phyloP scores from a whole-genome alignment of 2,329 filamentous ascomycete species.

The Neospermospora avenae region DNA sequence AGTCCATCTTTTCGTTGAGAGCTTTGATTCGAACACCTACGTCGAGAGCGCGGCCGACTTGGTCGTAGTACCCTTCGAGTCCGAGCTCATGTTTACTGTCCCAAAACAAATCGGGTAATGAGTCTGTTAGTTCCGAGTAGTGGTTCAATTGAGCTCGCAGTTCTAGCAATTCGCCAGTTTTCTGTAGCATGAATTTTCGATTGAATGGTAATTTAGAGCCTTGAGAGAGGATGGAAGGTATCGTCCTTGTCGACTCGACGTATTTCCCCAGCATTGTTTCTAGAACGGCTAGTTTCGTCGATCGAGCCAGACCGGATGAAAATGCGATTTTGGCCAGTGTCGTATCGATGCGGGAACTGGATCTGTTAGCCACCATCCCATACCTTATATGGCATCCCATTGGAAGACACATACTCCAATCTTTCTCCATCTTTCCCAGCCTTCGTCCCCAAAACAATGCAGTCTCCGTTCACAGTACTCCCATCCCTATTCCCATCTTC shows the following conservation, averaged over 20 bases:
- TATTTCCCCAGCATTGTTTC: slow-evolving; percentile 80
- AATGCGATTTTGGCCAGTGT: slow-evolving; percentile 94
- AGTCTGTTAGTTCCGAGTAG: slow-evolving; percentile 94
- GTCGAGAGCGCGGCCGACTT: slow-evolving; percentile 85
- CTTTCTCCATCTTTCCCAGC: slow-evolving; percentile 44
- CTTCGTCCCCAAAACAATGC: slow-evolving; percentile 83
- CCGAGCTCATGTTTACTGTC: slow-evolving; percentile 85
- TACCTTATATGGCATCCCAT: neutral
- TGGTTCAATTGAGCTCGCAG: slow-evolving; percentile 92
- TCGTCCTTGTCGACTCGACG: slow-evolving; percentile 80
- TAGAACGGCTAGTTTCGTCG: slow-evolving; percentile 89
- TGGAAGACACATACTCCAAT: slow-evolving; percentile 18
- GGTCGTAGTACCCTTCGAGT: slow-evolving; percentile 91
- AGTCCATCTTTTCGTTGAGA: slow-evolving; percentile 96
- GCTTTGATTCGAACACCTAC: slow-evolving; percentile 87
- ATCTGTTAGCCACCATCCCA: slow-evolving; percentile 5
- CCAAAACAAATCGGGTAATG: slow-evolving; percentile 95
- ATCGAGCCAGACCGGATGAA: slow-evolving; percentile 87
- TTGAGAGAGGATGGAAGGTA: slow-evolving; percentile 72
- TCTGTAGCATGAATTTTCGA: slow-evolving; percentile 79
- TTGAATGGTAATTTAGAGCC: slow-evolving; percentile 62
- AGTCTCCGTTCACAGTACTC: slow-evolving; percentile 79
- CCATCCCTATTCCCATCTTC: slow-evolving; percentile 70
- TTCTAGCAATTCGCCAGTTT: slow-evolving; percentile 87
- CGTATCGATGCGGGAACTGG: slow-evolving; percentile 43